phyloP scores from a whole-genome alignment of 441 rosid species.

The Dalechampia spathulata region DNA sequence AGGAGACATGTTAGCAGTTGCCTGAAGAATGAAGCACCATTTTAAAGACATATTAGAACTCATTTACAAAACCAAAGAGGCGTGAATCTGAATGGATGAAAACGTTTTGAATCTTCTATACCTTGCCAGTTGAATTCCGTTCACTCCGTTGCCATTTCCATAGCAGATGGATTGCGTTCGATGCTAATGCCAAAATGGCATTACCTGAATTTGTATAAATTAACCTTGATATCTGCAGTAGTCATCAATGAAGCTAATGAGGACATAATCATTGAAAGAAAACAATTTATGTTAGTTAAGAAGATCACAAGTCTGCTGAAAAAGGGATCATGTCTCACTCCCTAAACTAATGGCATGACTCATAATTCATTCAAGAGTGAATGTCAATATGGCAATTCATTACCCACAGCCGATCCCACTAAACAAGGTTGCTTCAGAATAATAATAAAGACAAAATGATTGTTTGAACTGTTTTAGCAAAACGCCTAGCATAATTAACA shows the following conservation, averaged over 20 bases:
- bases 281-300: too few species aligned
- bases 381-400: too few species aligned
- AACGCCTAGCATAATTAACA: too few species aligned
- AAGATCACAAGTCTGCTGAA: too few species aligned
- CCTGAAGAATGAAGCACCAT: constrained; percentile 36
- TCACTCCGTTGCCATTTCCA: constrained; percentile 99
- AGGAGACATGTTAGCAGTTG: constrained; percentile 58
- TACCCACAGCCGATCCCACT: too few species aligned
- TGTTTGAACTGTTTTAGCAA: too few species aligned
- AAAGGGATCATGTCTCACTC: too few species aligned
- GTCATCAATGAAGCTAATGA: constrained; percentile 15
- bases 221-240: constrained; percentile 83
- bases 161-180: constrained; percentile 88
- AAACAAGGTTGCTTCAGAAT: too few species aligned
- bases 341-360: too few species aligned
- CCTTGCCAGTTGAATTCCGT: constrained; percentile 83
- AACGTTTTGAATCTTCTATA: constrained; percentile 22
- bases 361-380: too few species aligned
- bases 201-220: constrained; percentile 93
- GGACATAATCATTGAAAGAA: constrained; percentile 2
- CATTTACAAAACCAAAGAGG: constrained; percentile 7
- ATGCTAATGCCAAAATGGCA: constrained; percentile 90
- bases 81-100: constrained; percentile 7
- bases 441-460: too few species aligned
- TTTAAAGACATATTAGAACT: too few species aligned